These are phyloP conservation scores for Pyrus hybrid DNA, from an alignment of 331 rosid species.

Conservation along the genomic window DNA sequence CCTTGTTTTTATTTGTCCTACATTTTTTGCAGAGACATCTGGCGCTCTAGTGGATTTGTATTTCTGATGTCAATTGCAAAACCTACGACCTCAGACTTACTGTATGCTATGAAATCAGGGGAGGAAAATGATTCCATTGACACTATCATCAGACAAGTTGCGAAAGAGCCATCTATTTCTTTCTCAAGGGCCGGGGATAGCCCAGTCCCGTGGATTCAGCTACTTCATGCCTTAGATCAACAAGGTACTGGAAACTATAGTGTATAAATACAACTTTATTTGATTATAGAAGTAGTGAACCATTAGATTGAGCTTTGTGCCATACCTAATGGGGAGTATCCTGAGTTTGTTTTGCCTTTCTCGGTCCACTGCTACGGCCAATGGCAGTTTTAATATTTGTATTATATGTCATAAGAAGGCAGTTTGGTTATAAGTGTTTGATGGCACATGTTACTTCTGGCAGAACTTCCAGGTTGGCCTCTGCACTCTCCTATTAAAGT, in stretches of 20 bases:
- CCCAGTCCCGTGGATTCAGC: slow-evolving; percentile 70
- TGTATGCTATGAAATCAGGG: slow-evolving; percentile 60
- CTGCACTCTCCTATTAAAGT: slow-evolving; percentile 66
- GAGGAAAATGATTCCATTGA: slow-evolving; percentile 71
- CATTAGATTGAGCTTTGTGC: background rate
- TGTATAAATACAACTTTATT: background rate
- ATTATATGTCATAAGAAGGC: background rate
- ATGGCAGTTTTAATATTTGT: background rate
- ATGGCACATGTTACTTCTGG: slow-evolving; percentile 5
- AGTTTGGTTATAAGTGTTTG: background rate
- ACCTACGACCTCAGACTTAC: slow-evolving; percentile 39
- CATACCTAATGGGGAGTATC: background rate
- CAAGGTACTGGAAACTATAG: slow-evolving; percentile 49
- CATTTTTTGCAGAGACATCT: slow-evolving; percentile 22
- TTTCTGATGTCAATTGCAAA: slow-evolving; percentile 64
- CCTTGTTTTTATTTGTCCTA: background rate
- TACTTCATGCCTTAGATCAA: slow-evolving; percentile 80
- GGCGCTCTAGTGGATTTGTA: slow-evolving; percentile 6
- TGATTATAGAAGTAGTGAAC: background rate
- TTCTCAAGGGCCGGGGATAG: slow-evolving; percentile 61
- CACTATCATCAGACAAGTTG: slow-evolving; percentile 60
- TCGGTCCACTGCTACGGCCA: background rate
- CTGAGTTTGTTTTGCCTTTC: background rate
- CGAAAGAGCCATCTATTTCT: slow-evolving; percentile 67
- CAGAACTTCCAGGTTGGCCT: slow-evolving; percentile 87